phyloP scores from a whole-genome alignment of 2,329 filamentous ascomycete species.

The Pseudogymnoascus sp. region DNA sequence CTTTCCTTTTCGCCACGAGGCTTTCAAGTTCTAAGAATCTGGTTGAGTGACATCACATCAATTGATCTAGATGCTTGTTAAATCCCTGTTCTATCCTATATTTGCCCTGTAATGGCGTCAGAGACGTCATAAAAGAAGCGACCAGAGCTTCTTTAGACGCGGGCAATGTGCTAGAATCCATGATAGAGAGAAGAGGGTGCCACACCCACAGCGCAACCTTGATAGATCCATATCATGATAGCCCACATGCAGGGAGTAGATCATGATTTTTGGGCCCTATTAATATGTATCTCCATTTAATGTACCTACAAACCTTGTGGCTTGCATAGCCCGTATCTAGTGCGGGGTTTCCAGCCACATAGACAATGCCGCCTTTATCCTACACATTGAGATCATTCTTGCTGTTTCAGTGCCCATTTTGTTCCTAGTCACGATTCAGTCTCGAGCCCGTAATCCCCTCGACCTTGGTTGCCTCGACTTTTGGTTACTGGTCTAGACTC shows the following conservation, averaged over 20 bases:
- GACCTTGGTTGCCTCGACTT: background rate
- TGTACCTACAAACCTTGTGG: background rate
- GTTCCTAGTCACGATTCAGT: background rate
- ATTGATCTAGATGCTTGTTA: background rate
- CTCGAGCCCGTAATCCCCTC: background rate
- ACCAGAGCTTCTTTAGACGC: background rate
- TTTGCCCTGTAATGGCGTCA: background rate
- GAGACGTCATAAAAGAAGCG: background rate
- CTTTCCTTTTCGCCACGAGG: background rate
- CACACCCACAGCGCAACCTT: background rate
- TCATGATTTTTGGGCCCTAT: background rate
- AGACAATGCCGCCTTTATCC: background rate
- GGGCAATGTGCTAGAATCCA: background rate
- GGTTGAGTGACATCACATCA: background rate
- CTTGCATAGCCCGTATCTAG: background rate
- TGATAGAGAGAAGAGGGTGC: background rate
- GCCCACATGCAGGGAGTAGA: background rate
- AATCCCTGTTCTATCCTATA: background rate
- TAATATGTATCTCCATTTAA: background rate
- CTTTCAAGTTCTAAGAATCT: background rate
- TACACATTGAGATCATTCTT: background rate
- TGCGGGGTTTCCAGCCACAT: background rate
- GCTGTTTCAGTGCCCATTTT: background rate
- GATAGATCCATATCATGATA: background rate
- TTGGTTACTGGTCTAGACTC: background rate